Conservation (phyloP, 768 basidiomycete genomes). For the Trametes coccinea region DNA sequence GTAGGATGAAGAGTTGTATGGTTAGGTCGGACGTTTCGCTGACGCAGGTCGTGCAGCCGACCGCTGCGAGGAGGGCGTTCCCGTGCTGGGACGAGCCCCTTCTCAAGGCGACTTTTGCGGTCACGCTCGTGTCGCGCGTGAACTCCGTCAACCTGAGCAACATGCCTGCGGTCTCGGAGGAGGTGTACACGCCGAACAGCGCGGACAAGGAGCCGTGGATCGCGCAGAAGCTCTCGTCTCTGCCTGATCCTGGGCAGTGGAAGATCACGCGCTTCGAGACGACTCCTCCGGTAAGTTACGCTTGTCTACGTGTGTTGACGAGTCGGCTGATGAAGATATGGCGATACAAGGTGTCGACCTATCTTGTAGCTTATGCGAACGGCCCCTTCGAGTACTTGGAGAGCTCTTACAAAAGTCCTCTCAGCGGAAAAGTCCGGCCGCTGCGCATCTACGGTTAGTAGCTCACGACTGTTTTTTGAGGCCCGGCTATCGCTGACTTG, state of each 20-base stretch:
- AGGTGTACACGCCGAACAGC: slow-evolving; percentile 40
- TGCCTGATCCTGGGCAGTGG: slow-evolving; percentile 48
- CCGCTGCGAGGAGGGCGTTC: slow-evolving; percentile 79
- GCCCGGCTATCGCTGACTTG: not conserved
- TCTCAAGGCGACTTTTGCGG: slow-evolving; percentile 79
- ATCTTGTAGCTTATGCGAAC: slow-evolving; percentile 87
- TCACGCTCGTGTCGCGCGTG: slow-evolving; percentile 81
- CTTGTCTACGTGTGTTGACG: not conserved
- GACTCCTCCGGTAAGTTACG: slow-evolving; percentile 60
- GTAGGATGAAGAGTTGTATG: slow-evolving; percentile 32
- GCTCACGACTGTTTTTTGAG: not conserved
- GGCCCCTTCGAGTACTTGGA: slow-evolving; percentile 79
- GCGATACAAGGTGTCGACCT: slow-evolving; percentile 66
- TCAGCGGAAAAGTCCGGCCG: slow-evolving; percentile 80
- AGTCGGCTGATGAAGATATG: not conserved
- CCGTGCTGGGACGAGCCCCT: slow-evolving; percentile 95
- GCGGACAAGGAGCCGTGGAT: slow-evolving; percentile 24
- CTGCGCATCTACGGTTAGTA: slow-evolving; percentile 75
- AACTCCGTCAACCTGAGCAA: slow-evolving; percentile 83
- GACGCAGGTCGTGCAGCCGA: slow-evolving; percentile 54
- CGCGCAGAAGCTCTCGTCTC: slow-evolving; percentile 40
- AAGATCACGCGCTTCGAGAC: slow-evolving; percentile 80
- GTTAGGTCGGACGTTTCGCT: not conserved
- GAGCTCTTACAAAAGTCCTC: slow-evolving; percentile 72
- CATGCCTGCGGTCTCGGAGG: slow-evolving; percentile 76